phyloP scores from a whole-genome alignment of 169 alveolate genomes.

The Eimeria brunetti region DNA sequence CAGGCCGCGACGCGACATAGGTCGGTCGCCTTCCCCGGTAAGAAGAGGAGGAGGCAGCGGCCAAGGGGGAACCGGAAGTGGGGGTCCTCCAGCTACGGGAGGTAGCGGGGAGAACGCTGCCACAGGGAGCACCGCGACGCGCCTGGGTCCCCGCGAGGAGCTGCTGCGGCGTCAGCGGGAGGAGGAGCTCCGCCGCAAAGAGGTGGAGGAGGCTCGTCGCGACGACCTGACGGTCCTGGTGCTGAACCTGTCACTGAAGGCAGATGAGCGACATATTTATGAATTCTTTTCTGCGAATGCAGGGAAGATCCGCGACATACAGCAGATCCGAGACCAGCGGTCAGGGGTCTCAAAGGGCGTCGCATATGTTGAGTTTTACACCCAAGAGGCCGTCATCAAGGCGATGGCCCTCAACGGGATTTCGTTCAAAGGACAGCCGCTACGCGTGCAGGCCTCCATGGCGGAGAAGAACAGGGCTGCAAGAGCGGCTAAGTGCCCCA shows the following conservation, averaged over 20 bases:
- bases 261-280: slow-evolving; percentile 97
- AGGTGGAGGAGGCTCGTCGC: slow-evolving; percentile 98
- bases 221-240: slow-evolving; percentile 98
- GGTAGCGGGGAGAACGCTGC: slow-evolving; percentile 17
- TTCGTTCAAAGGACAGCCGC: slow-evolving; percentile 93
- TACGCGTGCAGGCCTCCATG: slow-evolving; percentile 96
- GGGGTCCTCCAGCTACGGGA: slow-evolving; percentile 59
- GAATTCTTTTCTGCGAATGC: slow-evolving; percentile 96
- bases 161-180: slow-evolving; percentile 87
- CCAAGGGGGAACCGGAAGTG: slow-evolving; percentile 76
- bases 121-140: slow-evolving; percentile 41
- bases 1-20: slow-evolving; percentile 39
- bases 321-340: slow-evolving; percentile 96
- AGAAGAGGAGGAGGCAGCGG: slow-evolving; percentile 23
- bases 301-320: slow-evolving; percentile 98
- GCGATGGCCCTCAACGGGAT: slow-evolving; percentile 96
- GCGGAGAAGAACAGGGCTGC: slow-evolving; percentile 99
- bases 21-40: slow-evolving; percentile 54
- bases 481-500: slow-evolving; percentile 93
- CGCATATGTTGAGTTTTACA: slow-evolving; percentile 98
- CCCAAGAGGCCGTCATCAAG: slow-evolving; percentile 96
- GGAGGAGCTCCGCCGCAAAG: slow-evolving; percentile 88
- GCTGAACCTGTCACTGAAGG: slow-evolving; percentile 93
- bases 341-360: slow-evolving; percentile 98
- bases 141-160: slow-evolving; percentile 79